These are phyloP conservation scores for Colletotrichum somersetense DNA, from an alignment of 2,329 filamentous ascomycete species.

Conservation along the genomic window DNA sequence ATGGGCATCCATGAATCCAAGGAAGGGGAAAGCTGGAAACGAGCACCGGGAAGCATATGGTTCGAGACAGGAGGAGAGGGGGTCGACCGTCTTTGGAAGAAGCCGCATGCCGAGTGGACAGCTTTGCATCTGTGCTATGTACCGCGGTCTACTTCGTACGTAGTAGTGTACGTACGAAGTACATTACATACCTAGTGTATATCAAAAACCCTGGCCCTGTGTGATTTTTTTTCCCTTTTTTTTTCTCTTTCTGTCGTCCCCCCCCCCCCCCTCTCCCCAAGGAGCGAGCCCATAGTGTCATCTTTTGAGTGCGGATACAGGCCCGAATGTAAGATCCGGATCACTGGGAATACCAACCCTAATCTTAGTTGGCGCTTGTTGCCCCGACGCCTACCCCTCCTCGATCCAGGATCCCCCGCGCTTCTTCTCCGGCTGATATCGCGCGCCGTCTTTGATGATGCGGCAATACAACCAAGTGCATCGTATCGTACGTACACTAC, in stretches of 20 bases:
- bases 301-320: not conserved
- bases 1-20: not conserved
- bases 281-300: constrained; percentile 12
- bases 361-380: constrained; percentile 2
- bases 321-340: constrained; percentile 19
- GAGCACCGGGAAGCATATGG: constrained; percentile 22
- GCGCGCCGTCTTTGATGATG: not conserved
- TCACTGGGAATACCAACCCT: constrained; percentile 32
- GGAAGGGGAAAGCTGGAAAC: not conserved
- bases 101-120: not conserved
- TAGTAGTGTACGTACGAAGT: no score
- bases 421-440: not conserved
- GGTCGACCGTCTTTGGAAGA: not conserved
- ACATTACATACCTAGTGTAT: no score
- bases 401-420: not conserved
- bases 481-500: not conserved
- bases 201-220: not conserved
- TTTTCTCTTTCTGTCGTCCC: not conserved
- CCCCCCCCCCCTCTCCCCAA: no score
- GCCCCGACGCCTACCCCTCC: not conserved
- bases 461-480: not conserved
- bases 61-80: not conserved
- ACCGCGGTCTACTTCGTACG: no score
- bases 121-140: no score
- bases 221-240: not conserved